Evolutionary conservation across 306 rosid genomes (phyloP).

Genomic region (Gynostemma pentaphyllum): DNA sequence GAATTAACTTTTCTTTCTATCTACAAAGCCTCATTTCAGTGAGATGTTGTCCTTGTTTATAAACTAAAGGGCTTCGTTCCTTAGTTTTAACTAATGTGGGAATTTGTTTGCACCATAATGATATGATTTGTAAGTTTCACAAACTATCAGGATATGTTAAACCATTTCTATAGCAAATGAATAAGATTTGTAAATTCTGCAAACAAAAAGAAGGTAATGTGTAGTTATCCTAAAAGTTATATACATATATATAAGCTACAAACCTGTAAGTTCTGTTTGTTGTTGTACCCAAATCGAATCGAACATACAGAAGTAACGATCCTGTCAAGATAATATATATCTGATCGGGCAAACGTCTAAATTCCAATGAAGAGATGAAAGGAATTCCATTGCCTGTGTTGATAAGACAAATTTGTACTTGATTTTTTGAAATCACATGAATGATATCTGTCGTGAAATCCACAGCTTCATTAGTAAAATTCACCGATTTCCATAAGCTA

Average conservation of each 20-base stretch:
- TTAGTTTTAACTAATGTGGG: no score
- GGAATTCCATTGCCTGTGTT: constrained; percentile 34
- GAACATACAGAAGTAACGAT: constrained; percentile 10
- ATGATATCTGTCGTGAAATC: constrained; percentile 20
- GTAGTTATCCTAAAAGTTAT: background rate
- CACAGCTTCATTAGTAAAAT: background rate
- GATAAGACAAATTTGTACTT: constrained; percentile 26
- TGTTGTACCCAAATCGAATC: constrained; percentile 26
- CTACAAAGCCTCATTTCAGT: no score
- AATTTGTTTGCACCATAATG: no score
- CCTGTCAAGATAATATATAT: constrained; percentile 10
- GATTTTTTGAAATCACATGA: constrained; percentile 20
- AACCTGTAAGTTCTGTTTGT: constrained; percentile 25
- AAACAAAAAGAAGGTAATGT: no score
- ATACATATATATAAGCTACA: background rate
- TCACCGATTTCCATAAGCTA: constrained; percentile 4
- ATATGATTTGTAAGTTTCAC: no score
- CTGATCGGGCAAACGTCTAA: constrained; percentile 23
- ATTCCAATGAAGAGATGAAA: constrained; percentile 41
- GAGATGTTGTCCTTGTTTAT: no score
- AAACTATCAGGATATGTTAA: no score
- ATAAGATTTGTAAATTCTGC: no score
- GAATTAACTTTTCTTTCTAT: no score
- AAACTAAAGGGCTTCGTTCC: no score
- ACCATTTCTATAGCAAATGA: no score